These are phyloP conservation scores for Cocos nucifera DNA, from an alignment of 176 grass and related monocot species.

Conservation along the genomic window DNA sequence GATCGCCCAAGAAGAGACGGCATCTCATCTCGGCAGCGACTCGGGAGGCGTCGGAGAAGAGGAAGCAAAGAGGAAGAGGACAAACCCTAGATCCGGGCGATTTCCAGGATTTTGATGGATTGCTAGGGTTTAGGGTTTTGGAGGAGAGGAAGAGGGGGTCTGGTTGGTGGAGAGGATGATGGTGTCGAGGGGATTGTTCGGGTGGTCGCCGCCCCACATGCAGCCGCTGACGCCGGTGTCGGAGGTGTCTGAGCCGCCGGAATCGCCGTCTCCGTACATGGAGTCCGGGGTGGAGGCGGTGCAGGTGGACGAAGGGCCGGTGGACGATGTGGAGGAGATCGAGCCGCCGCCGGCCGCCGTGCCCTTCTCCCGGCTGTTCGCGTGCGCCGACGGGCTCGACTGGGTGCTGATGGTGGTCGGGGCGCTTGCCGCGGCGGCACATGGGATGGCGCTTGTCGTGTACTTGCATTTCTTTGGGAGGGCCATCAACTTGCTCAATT, in stretches of 20 bases:
- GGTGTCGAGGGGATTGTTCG: constrained; percentile 82
- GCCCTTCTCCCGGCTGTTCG: constrained; percentile 91
- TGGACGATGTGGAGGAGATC: constrained; percentile 66
- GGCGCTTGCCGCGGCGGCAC: constrained; percentile 70
- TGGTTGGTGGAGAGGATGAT: constrained; percentile 25
- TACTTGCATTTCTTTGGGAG: constrained; percentile 93
- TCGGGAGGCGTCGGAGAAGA: too few relatives aligned
- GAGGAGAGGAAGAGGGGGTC: too few relatives aligned
- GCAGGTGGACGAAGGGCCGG: constrained; percentile 33
- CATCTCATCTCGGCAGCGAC: too few relatives aligned
- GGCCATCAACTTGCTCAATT: constrained; percentile 62
- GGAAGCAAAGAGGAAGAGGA: neutral
- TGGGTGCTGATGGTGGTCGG: constrained; percentile 84
- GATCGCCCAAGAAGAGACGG: too few relatives aligned
- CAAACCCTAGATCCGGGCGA: constrained; percentile 41
- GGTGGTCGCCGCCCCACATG: constrained; percentile 93
- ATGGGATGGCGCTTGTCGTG: constrained; percentile 80
- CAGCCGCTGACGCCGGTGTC: constrained; percentile 96
- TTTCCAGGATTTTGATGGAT: constrained; percentile 31
- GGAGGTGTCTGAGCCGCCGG: constrained; percentile 96
- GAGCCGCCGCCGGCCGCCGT: constrained; percentile 76
- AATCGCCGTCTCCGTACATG: constrained; percentile 90
- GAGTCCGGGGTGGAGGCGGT: constrained; percentile 46
- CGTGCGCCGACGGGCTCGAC: constrained; percentile 86
- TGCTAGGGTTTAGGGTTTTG: constrained; percentile 15